These are phyloP conservation scores for Xylaria sp. DNA, from an alignment of 2,329 filamentous ascomycete species.

Conservation along the genomic window DNA sequence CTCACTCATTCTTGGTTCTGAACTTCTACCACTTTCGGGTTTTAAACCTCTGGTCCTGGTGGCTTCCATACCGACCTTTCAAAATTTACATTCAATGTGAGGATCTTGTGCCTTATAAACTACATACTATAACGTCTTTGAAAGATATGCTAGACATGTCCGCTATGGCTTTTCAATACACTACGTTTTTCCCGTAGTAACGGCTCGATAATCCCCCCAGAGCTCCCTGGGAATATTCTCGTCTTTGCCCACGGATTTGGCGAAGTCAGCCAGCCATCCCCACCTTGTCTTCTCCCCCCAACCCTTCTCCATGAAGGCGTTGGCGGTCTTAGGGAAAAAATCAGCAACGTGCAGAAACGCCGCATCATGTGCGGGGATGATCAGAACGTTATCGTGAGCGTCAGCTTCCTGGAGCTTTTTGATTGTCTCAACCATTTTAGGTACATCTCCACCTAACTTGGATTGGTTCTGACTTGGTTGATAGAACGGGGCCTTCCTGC, in stretches of 20 bases:
- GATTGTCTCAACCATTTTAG: slow-evolving; percentile 46
- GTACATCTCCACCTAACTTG: slow-evolving; percentile 30
- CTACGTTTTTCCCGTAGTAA: not conserved
- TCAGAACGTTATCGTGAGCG: slow-evolving; percentile 41
- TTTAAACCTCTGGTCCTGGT: too few relatives aligned
- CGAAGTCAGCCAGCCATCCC: slow-evolving; percentile 62
- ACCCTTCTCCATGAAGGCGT: slow-evolving; percentile 58
- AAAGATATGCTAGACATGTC: not conserved
- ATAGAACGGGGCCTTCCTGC: slow-evolving; percentile 49
- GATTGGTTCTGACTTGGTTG: slow-evolving; percentile 34
- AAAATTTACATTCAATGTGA: too few relatives aligned
- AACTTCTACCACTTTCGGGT: too few relatives aligned
- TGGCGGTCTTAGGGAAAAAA: slow-evolving; percentile 61
- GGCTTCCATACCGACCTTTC: too few relatives aligned
- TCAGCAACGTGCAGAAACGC: slow-evolving; percentile 53
- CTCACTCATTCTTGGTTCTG: too few relatives aligned
- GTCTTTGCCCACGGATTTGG: slow-evolving; percentile 52
- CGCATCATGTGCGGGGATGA: slow-evolving; percentile 41
- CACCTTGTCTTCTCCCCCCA: slow-evolving; percentile 59
- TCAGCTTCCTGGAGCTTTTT: slow-evolving; percentile 39
- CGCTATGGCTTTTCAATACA: not conserved
- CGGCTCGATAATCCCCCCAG: slow-evolving; percentile 36
- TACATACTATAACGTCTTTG: not conserved
- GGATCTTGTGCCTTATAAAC: not conserved
- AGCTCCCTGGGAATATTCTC: slow-evolving; percentile 39